Evolutionary conservation across 495 filamentous ascomycete species (phyloP).

Genomic region (Xylaria acuta): DNA sequence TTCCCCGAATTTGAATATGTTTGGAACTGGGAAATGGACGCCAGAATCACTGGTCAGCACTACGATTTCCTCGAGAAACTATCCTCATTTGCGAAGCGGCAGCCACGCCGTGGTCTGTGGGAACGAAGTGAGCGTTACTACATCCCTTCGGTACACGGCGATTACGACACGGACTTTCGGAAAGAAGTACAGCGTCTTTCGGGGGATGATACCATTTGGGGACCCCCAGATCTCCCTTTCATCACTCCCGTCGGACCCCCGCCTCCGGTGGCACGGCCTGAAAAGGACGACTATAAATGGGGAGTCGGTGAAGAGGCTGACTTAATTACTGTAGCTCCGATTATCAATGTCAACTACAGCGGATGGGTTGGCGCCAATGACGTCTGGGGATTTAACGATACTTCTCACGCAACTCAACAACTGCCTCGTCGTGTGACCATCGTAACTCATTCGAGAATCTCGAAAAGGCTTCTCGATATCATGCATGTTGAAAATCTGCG

Average conservation of each 20-base stretch:
- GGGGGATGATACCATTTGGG: slow-evolving; percentile 64
- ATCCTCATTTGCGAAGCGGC: slow-evolving; percentile 61
- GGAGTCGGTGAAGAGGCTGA: slow-evolving; percentile 80
- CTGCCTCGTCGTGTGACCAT: slow-evolving; percentile 71
- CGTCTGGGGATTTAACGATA: slow-evolving; percentile 67
- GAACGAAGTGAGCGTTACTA: slow-evolving; percentile 78
- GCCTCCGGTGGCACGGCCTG: slow-evolving; percentile 59
- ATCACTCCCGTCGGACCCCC: slow-evolving; percentile 66
- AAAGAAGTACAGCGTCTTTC: slow-evolving; percentile 55
- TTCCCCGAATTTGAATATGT: slow-evolving; percentile 75
- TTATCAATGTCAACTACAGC: slow-evolving; percentile 70
- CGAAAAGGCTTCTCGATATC: slow-evolving; percentile 64
- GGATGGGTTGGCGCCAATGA: slow-evolving; percentile 67
- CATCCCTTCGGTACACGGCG: slow-evolving; percentile 67
- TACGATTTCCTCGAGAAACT: slow-evolving; percentile 72
- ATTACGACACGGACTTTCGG: slow-evolving; percentile 60
- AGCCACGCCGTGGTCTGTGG: slow-evolving; percentile 74
- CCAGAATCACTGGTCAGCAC: slow-evolving; percentile 72
- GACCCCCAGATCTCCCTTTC: slow-evolving; percentile 57
- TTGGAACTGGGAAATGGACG: slow-evolving; percentile 81
- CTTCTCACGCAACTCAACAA: slow-evolving; percentile 48
- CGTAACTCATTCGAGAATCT: slow-evolving; percentile 69
- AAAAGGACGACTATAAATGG: slow-evolving; percentile 71
- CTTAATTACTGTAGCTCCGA: slow-evolving; percentile 71
- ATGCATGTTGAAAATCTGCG: slow-evolving; percentile 68